Evolutionary conservation across 2,329 filamentous ascomycete genomes (phyloP), one percentile per base, ranked within the genome.

Genomic region (Microthyrium microscopicum): DNA sequence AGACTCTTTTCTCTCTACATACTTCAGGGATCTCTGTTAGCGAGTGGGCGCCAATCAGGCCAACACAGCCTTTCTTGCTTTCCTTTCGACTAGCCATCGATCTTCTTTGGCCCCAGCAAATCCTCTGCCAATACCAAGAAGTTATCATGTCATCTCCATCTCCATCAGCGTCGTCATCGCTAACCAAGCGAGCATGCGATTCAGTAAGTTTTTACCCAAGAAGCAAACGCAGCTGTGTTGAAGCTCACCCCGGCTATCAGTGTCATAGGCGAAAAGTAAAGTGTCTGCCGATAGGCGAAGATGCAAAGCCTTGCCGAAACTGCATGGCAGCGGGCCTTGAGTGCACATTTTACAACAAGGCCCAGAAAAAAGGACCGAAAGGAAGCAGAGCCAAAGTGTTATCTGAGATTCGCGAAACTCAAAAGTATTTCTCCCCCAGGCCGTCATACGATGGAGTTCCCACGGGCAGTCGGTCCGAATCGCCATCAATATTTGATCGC

Each of bases 331-430:
- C 70, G 20, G 62, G 66, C 17, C 59, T 75, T 39, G 61, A 56
- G n/a, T 75, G 70, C 55, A 74, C 70, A 41, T 69, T 71, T 48
- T 71, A 74, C 44, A 68, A 72, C 44, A 64, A 75, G 27, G 70
- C 70, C 11, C 67, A 70, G 49, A 73, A 73, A 51, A 67, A 73
- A 42, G 70, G 70, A 3, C 70, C 70, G 9, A 76, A 74, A 45
- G 66, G 67, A 19, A 70, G 67, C 31, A 62, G 68, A 39, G 70
- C 70, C 21, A 68, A 71, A 42, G 68, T 76, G 26, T 70, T 76
- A 37, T 70, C 70, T 39, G 68, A 73, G 51, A 54, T 76, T 16
- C 60, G 70, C 33, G 66, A 59, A 57, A 69, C 49, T 40, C 53
- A 55, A 49, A 58, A 50, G 38, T 55, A 62, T 44, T 49, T 63